Evolutionary conservation across 495 filamentous ascomycete genomes (phyloP), one percentile per base, ranked within the genome.

Genomic region (Penicillium turbatum): DNA sequence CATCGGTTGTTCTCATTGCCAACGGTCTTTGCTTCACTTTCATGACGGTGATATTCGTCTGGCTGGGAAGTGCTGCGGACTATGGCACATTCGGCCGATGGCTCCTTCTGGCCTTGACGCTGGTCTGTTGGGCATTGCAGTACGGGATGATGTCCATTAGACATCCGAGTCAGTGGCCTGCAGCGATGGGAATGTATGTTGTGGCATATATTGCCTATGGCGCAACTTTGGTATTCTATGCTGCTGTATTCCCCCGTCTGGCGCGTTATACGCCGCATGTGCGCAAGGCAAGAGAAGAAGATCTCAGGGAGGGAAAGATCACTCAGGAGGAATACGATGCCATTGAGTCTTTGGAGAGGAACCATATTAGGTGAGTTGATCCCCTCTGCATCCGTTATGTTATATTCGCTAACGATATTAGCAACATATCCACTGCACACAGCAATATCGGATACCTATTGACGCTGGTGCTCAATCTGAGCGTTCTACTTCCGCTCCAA

Each of bases 21-120:
- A 78, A 78, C 44, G 75, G 77, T 9, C 68, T 79, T 48, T 77
- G 74, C 43, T 79, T 79, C 54, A 64, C 73, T 6, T 69, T 78
- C 42, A 78, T 78, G 73, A 76, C 75, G 1, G 62, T 78, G 5
- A 72, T 77, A 5, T 79, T 79, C 48, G 61, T 79, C 8, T 73
- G 71, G 61, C 62, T 79, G 0, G 77, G 77, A 0, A 75, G 70
- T 51, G 73, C 75, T 19, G 77, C 77, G 13, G 77, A 79, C 48
- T 77, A 79, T 49, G 75, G 75, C 39, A 72, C 66, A 2, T 79
- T 79, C 47, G 73, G 77, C 1, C 64, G 73, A 55, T 79, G 75
- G 75, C 55, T 79, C 27, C 69, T 79, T 12, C 53, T 79, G 8
- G 63, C 42, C 0, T 52, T 79, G n/a, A 78, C 75, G 0, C 66